Conservation (phyloP, 176 grass and related monocot genomes). For the Puccinellia tenuiflora region DNA sequence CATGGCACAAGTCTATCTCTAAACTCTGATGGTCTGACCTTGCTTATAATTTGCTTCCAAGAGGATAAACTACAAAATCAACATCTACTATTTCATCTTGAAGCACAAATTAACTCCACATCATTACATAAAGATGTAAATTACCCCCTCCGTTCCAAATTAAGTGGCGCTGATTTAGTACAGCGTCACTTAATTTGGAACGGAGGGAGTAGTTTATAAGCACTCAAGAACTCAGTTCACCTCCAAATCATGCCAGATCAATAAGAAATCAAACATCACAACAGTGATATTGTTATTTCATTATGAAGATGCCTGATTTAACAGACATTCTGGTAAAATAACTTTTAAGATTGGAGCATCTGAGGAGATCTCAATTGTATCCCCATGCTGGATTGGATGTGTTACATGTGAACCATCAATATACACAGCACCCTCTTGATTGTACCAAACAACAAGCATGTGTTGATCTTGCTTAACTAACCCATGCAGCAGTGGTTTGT, state of each 20-base stretch:
- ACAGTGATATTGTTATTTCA: constrained; percentile 4
- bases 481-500: constrained; percentile 56
- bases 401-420: constrained; percentile 77
- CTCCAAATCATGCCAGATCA: constrained; percentile 14
- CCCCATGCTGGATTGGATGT: constrained; percentile 66
- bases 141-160: no score
- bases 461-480: constrained; percentile 54
- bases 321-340: constrained; percentile 61
- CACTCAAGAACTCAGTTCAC: not conserved
- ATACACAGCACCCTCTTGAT: constrained; percentile 72
- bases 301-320: constrained; percentile 29
- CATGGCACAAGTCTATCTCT: not conserved
- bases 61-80: not conserved
- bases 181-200: no score
- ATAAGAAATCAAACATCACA: constrained; percentile 7
- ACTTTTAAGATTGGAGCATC: constrained; percentile 69
- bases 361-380: constrained; percentile 64
- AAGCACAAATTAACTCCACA: not conserved
- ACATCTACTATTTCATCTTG: not conserved
- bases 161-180: no score
- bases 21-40: not conserved
- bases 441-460: constrained; percentile 65
- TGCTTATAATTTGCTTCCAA: not conserved
- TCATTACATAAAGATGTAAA: not conserved
- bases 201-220: constrained; percentile 5